Evolutionary conservation across 306 rosid genomes (phyloP).

Genomic region (Citrullus amarus): DNA sequence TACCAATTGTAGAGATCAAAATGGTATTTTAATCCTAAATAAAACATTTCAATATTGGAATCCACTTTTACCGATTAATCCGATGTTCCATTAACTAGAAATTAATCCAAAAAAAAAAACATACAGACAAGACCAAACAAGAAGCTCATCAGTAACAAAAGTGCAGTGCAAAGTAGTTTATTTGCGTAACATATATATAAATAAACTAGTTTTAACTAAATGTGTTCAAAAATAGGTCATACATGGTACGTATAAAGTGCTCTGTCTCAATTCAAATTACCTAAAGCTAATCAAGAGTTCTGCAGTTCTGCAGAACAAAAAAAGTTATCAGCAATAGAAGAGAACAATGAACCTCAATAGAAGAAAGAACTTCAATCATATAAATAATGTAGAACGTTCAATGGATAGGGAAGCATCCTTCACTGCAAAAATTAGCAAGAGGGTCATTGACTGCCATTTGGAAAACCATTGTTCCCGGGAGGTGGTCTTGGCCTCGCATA

Average conservation of each 20-base stretch:
- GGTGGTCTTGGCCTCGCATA: slow-evolving; percentile 82
- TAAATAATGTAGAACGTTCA: slow-evolving; percentile 9
- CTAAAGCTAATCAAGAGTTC: not conserved
- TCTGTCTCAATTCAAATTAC: not conserved
- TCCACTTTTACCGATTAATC: not conserved
- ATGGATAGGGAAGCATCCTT: slow-evolving; percentile 9
- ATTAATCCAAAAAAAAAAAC: not conserved
- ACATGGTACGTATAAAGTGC: not conserved
- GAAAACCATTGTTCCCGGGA: slow-evolving; percentile 18
- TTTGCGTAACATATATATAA: not conserved
- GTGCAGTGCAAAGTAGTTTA: not conserved
- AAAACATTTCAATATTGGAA: not conserved
- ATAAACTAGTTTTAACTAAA: not conserved
- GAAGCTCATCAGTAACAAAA: not conserved
- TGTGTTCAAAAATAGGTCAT: not conserved
- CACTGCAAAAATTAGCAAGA: not conserved
- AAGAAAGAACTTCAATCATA: slow-evolving; percentile 1
- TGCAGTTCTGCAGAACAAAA: not conserved
- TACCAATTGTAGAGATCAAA: too few relatives aligned
- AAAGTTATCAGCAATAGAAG: not conserved
- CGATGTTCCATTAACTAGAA: not conserved
- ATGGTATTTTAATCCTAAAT: too few relatives aligned
- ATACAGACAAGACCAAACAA: not conserved
- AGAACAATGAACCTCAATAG: not conserved
- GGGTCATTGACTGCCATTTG: slow-evolving; percentile 23